Conservation (phyloP, 345 rosid species). For the Citrus hindsii region DNA sequence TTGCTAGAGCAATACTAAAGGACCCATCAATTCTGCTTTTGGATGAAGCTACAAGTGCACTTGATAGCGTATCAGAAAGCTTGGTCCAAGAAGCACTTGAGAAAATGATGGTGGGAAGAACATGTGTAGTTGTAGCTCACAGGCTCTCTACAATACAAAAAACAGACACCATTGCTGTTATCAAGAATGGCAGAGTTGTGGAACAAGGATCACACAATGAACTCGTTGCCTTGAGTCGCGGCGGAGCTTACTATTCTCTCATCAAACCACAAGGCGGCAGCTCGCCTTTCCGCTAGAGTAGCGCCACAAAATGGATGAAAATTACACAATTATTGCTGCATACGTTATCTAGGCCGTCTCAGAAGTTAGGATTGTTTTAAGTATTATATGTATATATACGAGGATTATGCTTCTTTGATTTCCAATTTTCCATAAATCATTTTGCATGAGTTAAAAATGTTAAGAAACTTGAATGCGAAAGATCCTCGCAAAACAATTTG, state of each 20-base stretch:
- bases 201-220: slow-evolving; percentile 59
- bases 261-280: slow-evolving; percentile 31
- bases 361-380: background rate
- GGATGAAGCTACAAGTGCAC: slow-evolving; percentile 80
- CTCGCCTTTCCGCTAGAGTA: slow-evolving; percentile 26
- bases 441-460: background rate
- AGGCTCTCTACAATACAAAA: slow-evolving; percentile 60
- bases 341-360: background rate
- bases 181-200: slow-evolving; percentile 46
- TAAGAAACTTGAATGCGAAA: background rate
- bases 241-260: slow-evolving; percentile 43
- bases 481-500: background rate
- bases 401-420: background rate
- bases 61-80: slow-evolving; percentile 57
- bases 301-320: background rate
- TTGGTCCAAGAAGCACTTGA: slow-evolving; percentile 61
- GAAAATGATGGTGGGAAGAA: slow-evolving; percentile 58
- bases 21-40: slow-evolving; percentile 58
- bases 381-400: background rate
- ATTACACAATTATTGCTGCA: background rate
- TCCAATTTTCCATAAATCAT: background rate
- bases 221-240: slow-evolving; percentile 36
- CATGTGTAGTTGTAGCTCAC: slow-evolving; percentile 54
- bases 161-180: slow-evolving; percentile 46
- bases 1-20: slow-evolving; percentile 70